Base-by-base conservation (phyloP, 1,284 basidiomycete species). In the Ustilago sp. region DNA sequence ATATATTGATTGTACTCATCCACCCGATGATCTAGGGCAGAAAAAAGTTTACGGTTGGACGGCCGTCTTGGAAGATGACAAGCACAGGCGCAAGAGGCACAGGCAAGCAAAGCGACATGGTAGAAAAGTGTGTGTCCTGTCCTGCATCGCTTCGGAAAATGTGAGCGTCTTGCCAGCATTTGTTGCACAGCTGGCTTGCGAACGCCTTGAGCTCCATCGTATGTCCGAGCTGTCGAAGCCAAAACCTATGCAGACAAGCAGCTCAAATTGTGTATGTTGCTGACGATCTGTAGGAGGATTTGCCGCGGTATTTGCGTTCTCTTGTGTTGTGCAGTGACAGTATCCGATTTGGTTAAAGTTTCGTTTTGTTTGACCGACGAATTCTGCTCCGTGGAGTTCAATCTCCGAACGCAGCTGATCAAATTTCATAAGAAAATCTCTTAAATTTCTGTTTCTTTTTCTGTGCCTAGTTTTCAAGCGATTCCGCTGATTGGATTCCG, bases 1-100 rank as follows among this genome's bases (percentile, higher is more conserved):
- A 59, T 59, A 50, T 59, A 55, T 55, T 41, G 53, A 3, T 39
- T 55, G 53, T 50, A 15, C 31, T 50, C 48, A 45, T 50, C 28
- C 4, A 50, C 28, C 23, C 23, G 12, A 50, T 23, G 8, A 32
- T 17, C 12, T 11, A 12, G 28, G 15, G 28, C 9, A 28, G 31
- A 32, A 50, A 50, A 50, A 50, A 50, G 28, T 32, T 50, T 50
- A 17, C 47, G 19, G 6, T 8, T 7, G 28, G 8, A 28, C 4
- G 47, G 23, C 47, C 12, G 8, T 9, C 19, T 48, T 48, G 7
- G 47, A 48, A 31, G 4, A 28, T 23, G 47, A 8, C n/a, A 48
- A 19, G 47, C 45, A 19, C n/a, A 48, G 9, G 7, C 6, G 15
- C 17, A 35, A 8, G 17, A 4, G 1, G 13, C 34, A 35, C 11